Evolutionary conservation across 208 protist species (phyloP).

Genomic region (Acanthamoeba castellanii): DNA sequence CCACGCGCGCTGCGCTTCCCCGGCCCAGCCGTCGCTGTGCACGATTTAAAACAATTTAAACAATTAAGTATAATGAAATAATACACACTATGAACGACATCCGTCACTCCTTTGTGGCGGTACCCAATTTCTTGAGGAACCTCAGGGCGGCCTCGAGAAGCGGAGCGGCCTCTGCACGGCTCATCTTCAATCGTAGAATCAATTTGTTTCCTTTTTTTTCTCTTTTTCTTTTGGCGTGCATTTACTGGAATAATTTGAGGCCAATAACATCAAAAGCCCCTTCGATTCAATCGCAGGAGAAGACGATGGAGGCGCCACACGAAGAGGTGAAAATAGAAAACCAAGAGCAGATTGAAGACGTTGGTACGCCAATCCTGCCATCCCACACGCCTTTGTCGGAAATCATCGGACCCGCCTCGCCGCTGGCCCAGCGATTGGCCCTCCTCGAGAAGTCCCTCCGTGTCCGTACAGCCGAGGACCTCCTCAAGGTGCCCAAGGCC

Average conservation of each 20-base stretch:
- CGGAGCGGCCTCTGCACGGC: background rate
- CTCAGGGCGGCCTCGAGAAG: background rate
- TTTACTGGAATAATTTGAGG: background rate
- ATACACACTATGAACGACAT: too few species aligned
- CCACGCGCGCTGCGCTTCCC: background rate
- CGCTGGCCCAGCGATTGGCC: background rate
- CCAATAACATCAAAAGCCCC: background rate
- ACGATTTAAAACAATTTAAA: background rate
- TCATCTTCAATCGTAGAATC: background rate
- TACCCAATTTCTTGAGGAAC: background rate
- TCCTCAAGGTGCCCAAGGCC: slow-evolving; percentile 14
- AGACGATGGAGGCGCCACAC: background rate
- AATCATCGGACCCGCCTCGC: background rate
- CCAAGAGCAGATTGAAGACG: background rate
- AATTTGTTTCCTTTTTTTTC: background rate
- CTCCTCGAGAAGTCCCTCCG: slow-evolving; percentile 17
- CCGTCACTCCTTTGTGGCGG: too few species aligned
- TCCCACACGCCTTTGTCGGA: background rate
- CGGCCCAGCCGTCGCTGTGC: background rate
- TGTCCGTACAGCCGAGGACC: slow-evolving; percentile 43
- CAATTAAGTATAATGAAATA: too few species aligned
- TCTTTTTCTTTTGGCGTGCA: background rate
- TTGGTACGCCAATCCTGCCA: background rate
- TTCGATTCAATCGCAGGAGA: background rate
- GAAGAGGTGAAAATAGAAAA: background rate